Evolutionary conservation across 225 moss, liverwort and hornwort species (phyloP).

Genomic region (Polytrichum formosum): DNA sequence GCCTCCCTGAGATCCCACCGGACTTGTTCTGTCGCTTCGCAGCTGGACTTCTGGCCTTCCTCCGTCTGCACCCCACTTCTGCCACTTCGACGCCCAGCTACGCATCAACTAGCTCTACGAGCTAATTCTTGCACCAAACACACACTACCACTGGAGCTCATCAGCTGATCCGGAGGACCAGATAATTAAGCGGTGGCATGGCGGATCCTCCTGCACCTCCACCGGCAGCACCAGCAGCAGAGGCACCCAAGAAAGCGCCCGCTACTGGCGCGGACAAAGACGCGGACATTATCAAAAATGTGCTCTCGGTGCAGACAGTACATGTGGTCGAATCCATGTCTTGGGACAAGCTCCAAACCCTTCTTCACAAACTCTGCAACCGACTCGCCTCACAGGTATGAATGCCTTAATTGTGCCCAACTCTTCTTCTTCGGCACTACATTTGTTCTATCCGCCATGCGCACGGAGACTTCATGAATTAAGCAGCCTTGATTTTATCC

Average conservation of each 20-base stretch:
- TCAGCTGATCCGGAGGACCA: too few species aligned
- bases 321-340: conserved; percentile 67
- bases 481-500: background rate
- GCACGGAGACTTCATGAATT: too few species aligned
- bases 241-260: background rate
- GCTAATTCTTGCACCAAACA: background rate
- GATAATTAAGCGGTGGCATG: background rate
- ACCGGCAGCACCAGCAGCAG: background rate
- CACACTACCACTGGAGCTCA: too few species aligned
- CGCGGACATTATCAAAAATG: conserved; percentile 66
- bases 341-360: conserved; percentile 81
- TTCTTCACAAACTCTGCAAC: conserved; percentile 56
- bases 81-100: background rate
- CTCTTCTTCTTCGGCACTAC: background rate
- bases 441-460: background rate
- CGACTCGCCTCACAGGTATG: conserved; percentile 59
- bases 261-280: conserved; percentile 32
- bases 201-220: background rate
- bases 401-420: background rate
- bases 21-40: background rate
- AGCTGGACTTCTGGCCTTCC: background rate
- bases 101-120: background rate
- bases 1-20: background rate
- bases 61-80: background rate
- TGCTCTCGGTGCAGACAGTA: conserved; percentile 62